Percentiles rank a stretch among this genome's conserved stretches.
phyloP scores from a whole-genome alignment of 1,139 yeast genomes.

The Yamadazyma taylorii region DNA sequence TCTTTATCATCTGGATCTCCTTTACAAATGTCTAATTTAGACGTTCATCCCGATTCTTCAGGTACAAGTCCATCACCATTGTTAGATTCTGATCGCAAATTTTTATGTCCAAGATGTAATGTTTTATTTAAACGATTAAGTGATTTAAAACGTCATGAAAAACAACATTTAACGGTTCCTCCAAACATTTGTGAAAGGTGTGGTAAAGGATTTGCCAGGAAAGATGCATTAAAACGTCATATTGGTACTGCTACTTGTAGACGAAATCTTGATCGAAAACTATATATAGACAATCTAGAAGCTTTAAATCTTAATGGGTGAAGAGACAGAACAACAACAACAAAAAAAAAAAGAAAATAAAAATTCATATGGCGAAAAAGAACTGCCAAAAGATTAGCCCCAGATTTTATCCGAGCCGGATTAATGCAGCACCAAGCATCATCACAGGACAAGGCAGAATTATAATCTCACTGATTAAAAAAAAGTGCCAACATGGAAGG shows the following conservation, averaged over 20 bases:
- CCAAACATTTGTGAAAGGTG: slow-evolving; percentile 73
- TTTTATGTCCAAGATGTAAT: slow-evolving; percentile 48
- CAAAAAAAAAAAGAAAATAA: not conserved
- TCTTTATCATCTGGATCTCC: slow-evolving; percentile 5
- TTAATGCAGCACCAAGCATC: not conserved
- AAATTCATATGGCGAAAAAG: slow-evolving; percentile 1
- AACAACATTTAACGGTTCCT: slow-evolving; percentile 55
- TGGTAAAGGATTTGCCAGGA: slow-evolving; percentile 80
- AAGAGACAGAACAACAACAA: too few relatives aligned
- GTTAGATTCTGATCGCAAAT: slow-evolving; percentile 25
- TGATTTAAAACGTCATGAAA: slow-evolving; percentile 66
- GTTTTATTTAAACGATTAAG: slow-evolving; percentile 62
- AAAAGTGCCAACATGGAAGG: too few relatives aligned
- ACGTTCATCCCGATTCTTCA: not conserved
- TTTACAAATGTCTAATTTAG: not conserved
- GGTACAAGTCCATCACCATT: not conserved
- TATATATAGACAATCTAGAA: slow-evolving; percentile 38
- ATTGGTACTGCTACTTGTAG: slow-evolving; percentile 71
- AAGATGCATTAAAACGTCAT: slow-evolving; percentile 77
- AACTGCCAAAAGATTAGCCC: not conserved
- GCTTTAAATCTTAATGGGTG: slow-evolving; percentile 18
- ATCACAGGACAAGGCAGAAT: too few relatives aligned
- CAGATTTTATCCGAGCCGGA: slow-evolving; percentile 3
- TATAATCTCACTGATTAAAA: too few relatives aligned
- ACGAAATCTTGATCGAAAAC: slow-evolving; percentile 55